Base-by-base conservation (phyloP, 495 filamentous ascomycete species). In the Daldinia decipiens region DNA sequence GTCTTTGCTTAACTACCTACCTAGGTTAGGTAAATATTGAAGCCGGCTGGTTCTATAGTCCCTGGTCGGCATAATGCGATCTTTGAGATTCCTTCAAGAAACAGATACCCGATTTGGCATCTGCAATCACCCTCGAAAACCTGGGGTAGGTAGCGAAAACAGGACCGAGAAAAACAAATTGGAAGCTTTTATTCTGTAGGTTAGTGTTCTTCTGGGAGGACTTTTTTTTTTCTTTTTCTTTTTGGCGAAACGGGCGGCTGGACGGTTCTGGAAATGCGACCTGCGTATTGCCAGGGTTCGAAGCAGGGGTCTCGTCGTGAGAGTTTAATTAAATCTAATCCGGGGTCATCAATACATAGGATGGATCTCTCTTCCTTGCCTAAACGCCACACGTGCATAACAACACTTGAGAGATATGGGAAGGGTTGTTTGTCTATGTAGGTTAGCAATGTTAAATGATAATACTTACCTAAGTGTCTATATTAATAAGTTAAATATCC, bases 311-410 rank as follows among this genome's bases (percentile, higher is more conserved):
- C 55, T 55, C 34, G 31, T 55, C 36, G 59, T 56, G 24, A 59
- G 56, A 57, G 45, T 72, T 72, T 73, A 68, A 73, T 73, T 61
- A 72, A 59, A 56, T 72, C 64, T 47, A 65, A 61, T 72, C 63
- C 54, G 63, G 63, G 63, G 68, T 66, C 26, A 51, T 19, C 27
- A 21, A 50, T 32, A 62, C 11, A 50, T 32, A 62, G 55, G 61
- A 60, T 50, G 31, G 53, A 36, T 21, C 32, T 66, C 9, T 31
- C 3, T 26, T 17, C 36, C 29, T 54, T 60, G 57, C 40, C 27
- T 47, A 24, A 17, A 43, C 6, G 9, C 26, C 24, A 52, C 19
- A 26, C 5, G 47, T 52, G 26, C 47, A 26, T 26, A 26, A 24
- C 19, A 27, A 3, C 0, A 27, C 15, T 27, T 31, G 12, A 13